Evolutionary conservation across 257 asterid species (phyloP).

Genomic region (Nemophila menziesii): DNA sequence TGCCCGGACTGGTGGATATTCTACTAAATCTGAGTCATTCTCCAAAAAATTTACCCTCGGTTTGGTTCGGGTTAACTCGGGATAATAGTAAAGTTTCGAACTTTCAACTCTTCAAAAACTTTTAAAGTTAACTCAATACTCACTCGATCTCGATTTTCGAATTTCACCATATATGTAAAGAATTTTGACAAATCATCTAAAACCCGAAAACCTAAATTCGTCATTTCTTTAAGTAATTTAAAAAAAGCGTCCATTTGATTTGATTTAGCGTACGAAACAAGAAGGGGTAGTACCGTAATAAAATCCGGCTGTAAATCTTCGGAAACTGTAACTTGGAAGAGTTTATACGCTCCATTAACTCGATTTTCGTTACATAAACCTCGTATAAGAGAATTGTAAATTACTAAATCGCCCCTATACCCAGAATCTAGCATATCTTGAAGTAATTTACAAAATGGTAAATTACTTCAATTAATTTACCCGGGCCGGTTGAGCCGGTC

Average conservation of each 20-base stretch:
- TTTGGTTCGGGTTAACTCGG: too few species aligned
- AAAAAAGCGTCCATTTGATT: conserved; percentile 55
- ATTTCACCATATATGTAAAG: conserved; percentile 43
- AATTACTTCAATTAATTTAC: too few species aligned
- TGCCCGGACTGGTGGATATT: too few species aligned
- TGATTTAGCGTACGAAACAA: conserved; percentile 50
- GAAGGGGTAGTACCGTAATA: conserved; percentile 53
- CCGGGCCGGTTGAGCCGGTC: too few species aligned
- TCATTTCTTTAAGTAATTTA: conserved; percentile 62
- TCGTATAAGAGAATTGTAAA: conserved; percentile 63
- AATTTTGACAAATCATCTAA: conserved; percentile 37
- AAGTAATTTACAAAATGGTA: conserved; percentile 71
- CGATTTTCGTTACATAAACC: conserved; percentile 57
- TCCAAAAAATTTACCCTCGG: too few species aligned
- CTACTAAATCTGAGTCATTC: too few species aligned
- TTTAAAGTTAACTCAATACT: conserved; percentile 42
- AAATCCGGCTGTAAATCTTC: conserved; percentile 85
- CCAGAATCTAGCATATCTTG: conserved; percentile 84
- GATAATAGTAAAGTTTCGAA: conserved; percentile 24
- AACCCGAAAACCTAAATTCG: conserved; percentile 32
- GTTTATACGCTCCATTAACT: conserved; percentile 72
- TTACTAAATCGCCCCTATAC: conserved; percentile 77
- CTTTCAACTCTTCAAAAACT: conserved; percentile 50
- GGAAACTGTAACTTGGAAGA: conserved; percentile 46
- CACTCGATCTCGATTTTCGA: conserved; percentile 18